phyloP scores from a whole-genome alignment of 768 basidiomycete genomes.

The Suillus cothurnatus region DNA sequence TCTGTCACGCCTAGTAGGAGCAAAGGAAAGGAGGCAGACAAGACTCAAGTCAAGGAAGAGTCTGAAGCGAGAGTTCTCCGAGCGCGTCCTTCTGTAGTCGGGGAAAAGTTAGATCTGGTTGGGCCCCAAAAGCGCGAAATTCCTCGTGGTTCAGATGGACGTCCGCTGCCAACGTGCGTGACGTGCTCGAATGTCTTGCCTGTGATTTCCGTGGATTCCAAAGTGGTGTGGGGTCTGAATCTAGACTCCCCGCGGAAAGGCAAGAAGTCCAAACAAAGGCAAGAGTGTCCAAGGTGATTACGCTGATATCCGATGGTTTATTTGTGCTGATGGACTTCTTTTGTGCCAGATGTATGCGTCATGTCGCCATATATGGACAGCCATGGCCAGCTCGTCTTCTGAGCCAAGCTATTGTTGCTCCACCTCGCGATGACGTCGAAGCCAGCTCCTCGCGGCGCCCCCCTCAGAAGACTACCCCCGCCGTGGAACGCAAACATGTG shows the following conservation, averaged over 20 bases:
- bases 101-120: conserved; percentile 36
- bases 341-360: conserved; percentile 68
- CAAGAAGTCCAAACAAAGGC: conserved; percentile 61
- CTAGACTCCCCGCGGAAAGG: conserved; percentile 47
- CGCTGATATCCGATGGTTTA: conserved; percentile 27
- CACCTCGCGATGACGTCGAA: conserved; percentile 47
- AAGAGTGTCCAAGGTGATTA: conserved; percentile 73
- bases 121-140: conserved; percentile 45
- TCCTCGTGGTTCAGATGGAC: conserved; percentile 64
- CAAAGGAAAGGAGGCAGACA: conserved; percentile 46
- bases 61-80: conserved; percentile 54
- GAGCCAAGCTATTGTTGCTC: conserved; percentile 41
- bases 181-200: conserved; percentile 75
- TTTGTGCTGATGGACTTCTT: conserved; percentile 15
- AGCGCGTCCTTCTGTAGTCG: conserved; percentile 43
- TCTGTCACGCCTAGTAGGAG: conserved; percentile 33
- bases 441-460: conserved; percentile 44
- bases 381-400: conserved; percentile 71
- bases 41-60: conserved; percentile 48
- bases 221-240: conserved; percentile 74
- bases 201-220: conserved; percentile 72
- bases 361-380: conserved; percentile 73
- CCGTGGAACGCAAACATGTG: conserved; percentile 58
- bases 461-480: conserved; percentile 50
- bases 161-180: conserved; percentile 66